Percentiles rank a stretch among this genome's conserved stretches.
phyloP scores from a whole-genome alignment of 2,329 filamentous ascomycete genomes.

The Chaetoscypha palmicola region DNA sequence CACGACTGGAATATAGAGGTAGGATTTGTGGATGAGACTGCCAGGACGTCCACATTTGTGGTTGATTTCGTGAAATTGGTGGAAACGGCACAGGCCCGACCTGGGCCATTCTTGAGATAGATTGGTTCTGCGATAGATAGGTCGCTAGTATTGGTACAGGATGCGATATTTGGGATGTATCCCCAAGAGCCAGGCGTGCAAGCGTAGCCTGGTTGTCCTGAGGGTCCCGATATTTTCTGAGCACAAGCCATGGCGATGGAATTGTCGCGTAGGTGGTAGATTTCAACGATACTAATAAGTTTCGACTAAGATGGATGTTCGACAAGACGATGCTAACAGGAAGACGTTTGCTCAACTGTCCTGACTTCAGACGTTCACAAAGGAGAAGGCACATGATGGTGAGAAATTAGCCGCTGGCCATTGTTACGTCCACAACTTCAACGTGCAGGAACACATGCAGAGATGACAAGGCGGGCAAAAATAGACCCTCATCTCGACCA shows the following conservation, averaged over 20 bases:
- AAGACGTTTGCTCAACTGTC: too few relatives aligned
- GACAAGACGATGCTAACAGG: too few relatives aligned
- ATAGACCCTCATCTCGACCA: too few relatives aligned
- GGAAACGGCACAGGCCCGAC: slow-evolving; percentile 3
- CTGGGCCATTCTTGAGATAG: neutral
- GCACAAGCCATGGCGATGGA: slow-evolving; percentile 1
- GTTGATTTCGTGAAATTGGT: slow-evolving; percentile 4
- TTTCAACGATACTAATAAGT: too few relatives aligned
- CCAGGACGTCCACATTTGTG: neutral
- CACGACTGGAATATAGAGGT: slow-evolving; percentile 2
- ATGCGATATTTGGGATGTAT: slow-evolving; percentile 2
- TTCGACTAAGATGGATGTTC: too few relatives aligned
- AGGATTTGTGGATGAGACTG: neutral
- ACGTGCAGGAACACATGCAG: too few relatives aligned
- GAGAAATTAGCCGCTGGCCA: too few relatives aligned
- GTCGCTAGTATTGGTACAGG: neutral
- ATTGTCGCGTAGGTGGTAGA: too few relatives aligned
- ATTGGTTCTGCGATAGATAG: slow-evolving; percentile 1
- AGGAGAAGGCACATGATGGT: too few relatives aligned
- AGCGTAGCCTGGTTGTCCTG: neutral
- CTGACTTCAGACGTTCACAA: too few relatives aligned
- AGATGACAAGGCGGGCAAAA: too few relatives aligned
- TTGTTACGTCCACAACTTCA: too few relatives aligned
- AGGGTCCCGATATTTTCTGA: neutral
- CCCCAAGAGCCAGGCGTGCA: slow-evolving; percentile 3